Evolutionary conservation across 2,329 filamentous ascomycete genomes (phyloP).

Genomic region (Whalleya microplaca): DNA sequence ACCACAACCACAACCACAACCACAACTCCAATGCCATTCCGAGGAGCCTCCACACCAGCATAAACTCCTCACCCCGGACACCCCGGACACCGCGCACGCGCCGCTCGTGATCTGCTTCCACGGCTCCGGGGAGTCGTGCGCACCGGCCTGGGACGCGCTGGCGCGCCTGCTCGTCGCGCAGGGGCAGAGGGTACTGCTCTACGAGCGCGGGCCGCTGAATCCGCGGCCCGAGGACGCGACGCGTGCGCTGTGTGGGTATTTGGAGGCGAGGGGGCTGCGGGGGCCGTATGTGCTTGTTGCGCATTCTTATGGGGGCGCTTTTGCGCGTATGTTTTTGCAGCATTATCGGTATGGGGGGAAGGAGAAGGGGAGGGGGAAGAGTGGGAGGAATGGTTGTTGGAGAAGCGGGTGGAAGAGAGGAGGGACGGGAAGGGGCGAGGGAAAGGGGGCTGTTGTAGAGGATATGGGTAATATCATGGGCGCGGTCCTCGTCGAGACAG

Average conservation of each 20-base stretch:
- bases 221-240: conserved; percentile 17
- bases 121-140: conserved; percentile 35
- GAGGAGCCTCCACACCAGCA: neutral
- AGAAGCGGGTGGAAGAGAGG: neutral
- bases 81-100: neutral
- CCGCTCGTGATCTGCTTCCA: conserved; percentile 38
- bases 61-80: conserved; percentile 6
- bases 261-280: conserved; percentile 8
- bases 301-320: conserved; percentile 38
- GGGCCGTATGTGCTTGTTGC: conserved; percentile 34
- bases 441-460: too few species aligned
- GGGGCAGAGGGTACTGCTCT: conserved; percentile 30
- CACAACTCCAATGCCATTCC: too few species aligned
- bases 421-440: neutral
- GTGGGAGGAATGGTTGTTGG: neutral
- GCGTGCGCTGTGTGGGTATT: conserved; percentile 21
- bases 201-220: conserved; percentile 25
- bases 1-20: neutral
- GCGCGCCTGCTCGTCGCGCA: conserved; percentile 14
- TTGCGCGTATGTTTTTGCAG: conserved; percentile 33
- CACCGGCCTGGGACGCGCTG: conserved; percentile 31
- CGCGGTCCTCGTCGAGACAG: conserved; percentile 36
- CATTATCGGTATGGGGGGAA: neutral
- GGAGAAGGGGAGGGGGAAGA: neutral
- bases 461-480: conserved; percentile 19